Conservation (phyloP, 2,329 filamentous ascomycete species). For the Phialophora expanda region DNA sequence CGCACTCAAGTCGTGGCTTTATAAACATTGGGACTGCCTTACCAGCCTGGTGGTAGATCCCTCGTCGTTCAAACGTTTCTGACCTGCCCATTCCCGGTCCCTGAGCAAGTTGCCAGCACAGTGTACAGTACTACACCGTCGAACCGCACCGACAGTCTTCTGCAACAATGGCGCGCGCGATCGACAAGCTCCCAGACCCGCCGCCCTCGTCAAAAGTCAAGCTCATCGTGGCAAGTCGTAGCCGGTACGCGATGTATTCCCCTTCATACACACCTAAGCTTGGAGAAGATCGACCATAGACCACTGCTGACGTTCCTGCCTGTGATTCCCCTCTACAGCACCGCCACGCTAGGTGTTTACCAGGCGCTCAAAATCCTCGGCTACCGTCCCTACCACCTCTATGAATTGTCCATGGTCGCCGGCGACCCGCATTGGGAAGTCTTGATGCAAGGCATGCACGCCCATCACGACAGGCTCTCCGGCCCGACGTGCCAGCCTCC, state of each 20-base stretch:
- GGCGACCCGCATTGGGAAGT: conserved; percentile 11
- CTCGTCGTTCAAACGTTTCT: background rate
- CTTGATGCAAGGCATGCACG: conserved; percentile 7
- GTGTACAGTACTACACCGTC: background rate
- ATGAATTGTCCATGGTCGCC: conserved; percentile 7
- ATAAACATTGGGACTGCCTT: background rate
- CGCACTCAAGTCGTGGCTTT: background rate
- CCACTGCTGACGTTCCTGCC: background rate
- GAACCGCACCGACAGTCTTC: too few relatives aligned
- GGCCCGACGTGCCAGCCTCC: background rate
- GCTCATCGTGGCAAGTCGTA: conserved; percentile 14
- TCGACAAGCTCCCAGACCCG: conserved; percentile 11
- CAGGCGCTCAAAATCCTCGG: conserved; percentile 16
- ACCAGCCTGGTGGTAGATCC: background rate
- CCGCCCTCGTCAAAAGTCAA: conserved; percentile 6
- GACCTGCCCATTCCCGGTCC: background rate
- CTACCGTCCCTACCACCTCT: conserved; percentile 14
- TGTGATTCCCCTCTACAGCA: background rate
- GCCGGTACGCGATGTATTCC: conserved; percentile 6
- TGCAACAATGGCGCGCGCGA: conserved; percentile 11
- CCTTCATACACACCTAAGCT: background rate
- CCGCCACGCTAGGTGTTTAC: conserved; percentile 15
- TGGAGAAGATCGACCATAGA: background rate
- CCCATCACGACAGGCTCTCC: conserved; percentile 1
- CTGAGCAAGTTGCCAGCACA: background rate